Evolutionary conservation across 345 rosid species (phyloP), one percentile per base, ranked within the genome.

Genomic region (Corchorus olitorius): DNA sequence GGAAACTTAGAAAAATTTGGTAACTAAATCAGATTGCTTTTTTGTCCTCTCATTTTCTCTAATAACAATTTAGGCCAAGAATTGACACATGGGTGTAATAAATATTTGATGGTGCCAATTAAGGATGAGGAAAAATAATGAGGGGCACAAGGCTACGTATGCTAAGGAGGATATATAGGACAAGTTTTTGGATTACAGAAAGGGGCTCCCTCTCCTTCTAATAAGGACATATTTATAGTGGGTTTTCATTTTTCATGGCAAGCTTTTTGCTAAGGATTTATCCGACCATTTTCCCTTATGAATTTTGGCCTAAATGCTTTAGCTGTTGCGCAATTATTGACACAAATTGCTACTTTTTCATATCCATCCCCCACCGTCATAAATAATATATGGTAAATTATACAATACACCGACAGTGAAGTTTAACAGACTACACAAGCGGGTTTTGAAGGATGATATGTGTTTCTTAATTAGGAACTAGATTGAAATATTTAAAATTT

Each of bases 231-330:
- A 33, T 69, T 4, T 10, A 5, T 34, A 16, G 73, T 70, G 73
- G 73, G 73, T 49, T 50, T 69, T 27, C 27, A 27, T 27, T 1
- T 39, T 39, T 50, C 19, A 72, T 5, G 11, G 20, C 19, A n/a
- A 34, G 71, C 22, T 64, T 16, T 27, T 14, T 72, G 71, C 64
- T 9, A 37, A 12, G 55, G 35, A 41, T 41, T 77, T 63, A 66
- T 64, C 63, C 76, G 76, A 77, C 80, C 76, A 53, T 43, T 55
- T 39, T 27, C 43, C 50, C 75, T 17, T 72, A 64, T 56, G 52
- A 55, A 53, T 41, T 17, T 33, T 3, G 20, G 43, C 73, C 6
- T n/a, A 14, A 48, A 52, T 45, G 4, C 60, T 37, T 39, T 52
- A 10, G 61, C 17, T 70, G 27, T 60, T 9, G 22, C n/a, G 9